Base-by-base conservation (phyloP, 495 filamentous ascomycete genomes). In the Clavariopsis aquatica region DNA sequence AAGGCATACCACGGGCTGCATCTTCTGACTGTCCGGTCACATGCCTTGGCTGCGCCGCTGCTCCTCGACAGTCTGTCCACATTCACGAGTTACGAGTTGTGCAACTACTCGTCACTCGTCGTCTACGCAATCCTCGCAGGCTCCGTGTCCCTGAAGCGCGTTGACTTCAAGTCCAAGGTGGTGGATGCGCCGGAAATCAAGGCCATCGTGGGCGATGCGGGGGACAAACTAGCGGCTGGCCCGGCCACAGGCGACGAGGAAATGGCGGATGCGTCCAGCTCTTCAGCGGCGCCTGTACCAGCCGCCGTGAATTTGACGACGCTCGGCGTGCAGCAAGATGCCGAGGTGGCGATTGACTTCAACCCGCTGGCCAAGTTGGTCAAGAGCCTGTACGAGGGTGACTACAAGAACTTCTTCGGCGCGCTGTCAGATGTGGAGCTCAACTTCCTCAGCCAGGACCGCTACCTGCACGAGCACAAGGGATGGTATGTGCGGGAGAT, bases 121-220 rank as follows among this genome's bases (percentile, higher is more conserved):
- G 85, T 98, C 62, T 98, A 98, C 81, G 89, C 95, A 1, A 92
- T 98, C 45, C 86, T 98, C 49, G 92, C 94, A 38, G 94, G 94
- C 58, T 94, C 93, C 3, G 85, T 98, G 56, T 93, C 93, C 29
- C 83, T 98, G 55, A 96, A 96, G 80, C 87, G 94, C 46, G 91
- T 98, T 12, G 94, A 98, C 76, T 98, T 98, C 83, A 98, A 98
- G 80, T 89, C 89, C 59, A 97, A 97, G 79, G 94, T 98, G 20
- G 91, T 97, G 46, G 94, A 98, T 76, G 95, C 94, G 13, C 93
- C 94, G 2, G 94, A 98, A 78, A 97, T 98, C 81, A 91, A 91
- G 76, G 95, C 94, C 19, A 93, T 98, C 52, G 83, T 98, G 9
- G 94, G 95, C 58, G 87, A 92, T 69, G 86, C 88, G 24, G 90